Conservation (phyloP, 192 early-diverging fungal species). For the Linderina pennispora region DNA sequence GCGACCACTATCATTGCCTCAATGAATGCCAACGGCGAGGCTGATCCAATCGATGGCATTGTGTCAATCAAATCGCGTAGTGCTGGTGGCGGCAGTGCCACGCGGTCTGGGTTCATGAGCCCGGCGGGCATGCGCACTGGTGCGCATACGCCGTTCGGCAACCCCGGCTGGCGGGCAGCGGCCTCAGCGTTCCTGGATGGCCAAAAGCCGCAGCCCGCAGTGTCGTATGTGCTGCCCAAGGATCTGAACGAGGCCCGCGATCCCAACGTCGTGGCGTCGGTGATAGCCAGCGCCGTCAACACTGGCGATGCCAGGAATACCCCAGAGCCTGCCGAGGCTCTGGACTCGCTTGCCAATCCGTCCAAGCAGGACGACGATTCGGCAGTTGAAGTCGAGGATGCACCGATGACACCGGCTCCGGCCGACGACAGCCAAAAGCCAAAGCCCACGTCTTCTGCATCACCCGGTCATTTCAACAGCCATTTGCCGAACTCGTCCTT, state of each 20-base stretch:
- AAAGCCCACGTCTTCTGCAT: neutral
- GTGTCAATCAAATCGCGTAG: constrained; percentile 40
- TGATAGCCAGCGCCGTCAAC: no score
- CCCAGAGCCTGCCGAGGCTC: no score
- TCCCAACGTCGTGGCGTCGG: constrained; percentile 7
- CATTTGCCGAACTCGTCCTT: constrained; percentile 46
- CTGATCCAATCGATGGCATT: constrained; percentile 45
- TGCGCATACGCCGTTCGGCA: constrained; percentile 27
- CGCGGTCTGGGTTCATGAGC: neutral
- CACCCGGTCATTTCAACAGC: constrained; percentile 9
- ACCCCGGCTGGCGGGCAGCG: constrained; percentile 27
- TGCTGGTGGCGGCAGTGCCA: neutral
- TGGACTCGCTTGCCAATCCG: no score
- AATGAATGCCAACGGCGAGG: constrained; percentile 46
- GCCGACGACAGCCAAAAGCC: neutral
- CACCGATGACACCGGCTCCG: no score
- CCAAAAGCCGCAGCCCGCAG: constrained; percentile 4
- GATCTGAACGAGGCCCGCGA: constrained; percentile 36
- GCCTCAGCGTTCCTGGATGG: constrained; percentile 28
- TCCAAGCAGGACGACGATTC: neutral
- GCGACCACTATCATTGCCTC: constrained; percentile 42
- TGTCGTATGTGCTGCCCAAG: constrained; percentile 32
- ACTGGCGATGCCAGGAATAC: no score
- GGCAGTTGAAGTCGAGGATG: neutral
- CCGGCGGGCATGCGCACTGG: constrained; percentile 30